Conservation (phyloP, 768 basidiomycete genomes). For the Tephrocybe rancida region DNA sequence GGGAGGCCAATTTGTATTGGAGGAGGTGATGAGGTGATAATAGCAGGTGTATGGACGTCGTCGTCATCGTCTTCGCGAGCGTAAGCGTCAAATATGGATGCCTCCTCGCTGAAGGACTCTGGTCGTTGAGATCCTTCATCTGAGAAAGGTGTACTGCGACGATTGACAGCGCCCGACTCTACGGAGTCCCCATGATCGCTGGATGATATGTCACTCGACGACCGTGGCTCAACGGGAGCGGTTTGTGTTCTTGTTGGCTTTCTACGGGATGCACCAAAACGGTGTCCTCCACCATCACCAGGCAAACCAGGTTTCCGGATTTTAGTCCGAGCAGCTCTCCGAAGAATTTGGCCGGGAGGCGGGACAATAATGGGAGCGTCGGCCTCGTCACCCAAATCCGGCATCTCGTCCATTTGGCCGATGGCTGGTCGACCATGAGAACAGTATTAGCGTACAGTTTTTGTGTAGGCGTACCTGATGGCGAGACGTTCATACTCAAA, state of each 20-base stretch:
- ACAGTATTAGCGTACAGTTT: conserved; percentile 12
- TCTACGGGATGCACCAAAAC: conserved; percentile 62
- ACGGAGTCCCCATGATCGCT: conserved; percentile 67
- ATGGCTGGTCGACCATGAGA: conserved; percentile 45
- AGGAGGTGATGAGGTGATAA: conserved; percentile 32
- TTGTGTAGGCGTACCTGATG: conserved; percentile 67
- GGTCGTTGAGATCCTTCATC: conserved; percentile 55
- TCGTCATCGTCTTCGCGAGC: conserved; percentile 59
- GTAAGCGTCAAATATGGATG: conserved; percentile 86
- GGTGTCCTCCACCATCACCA: conserved; percentile 82
- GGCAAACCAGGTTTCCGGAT: conserved; percentile 84
- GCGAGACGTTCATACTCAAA: conserved; percentile 83
- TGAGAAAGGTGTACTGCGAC: conserved; percentile 44
- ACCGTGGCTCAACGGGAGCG: conserved; percentile 46
- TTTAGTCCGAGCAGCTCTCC: conserved; percentile 91
- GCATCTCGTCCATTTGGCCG: conserved; percentile 68
- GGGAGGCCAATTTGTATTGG: conserved; percentile 21
- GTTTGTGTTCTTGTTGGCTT: conserved; percentile 30
- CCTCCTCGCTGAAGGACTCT: conserved; percentile 81
- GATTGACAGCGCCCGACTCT: conserved; percentile 33
- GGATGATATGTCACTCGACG: conserved; percentile 72
- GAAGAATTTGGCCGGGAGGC: conserved; percentile 85
- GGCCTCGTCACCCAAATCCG: conserved; percentile 74
- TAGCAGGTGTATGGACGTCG: conserved; percentile 27
- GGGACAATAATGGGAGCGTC: conserved; percentile 92